These are phyloP conservation scores for Monosporascus sp. DNA, from an alignment of 2,329 filamentous ascomycete species.

Conservation along the genomic window DNA sequence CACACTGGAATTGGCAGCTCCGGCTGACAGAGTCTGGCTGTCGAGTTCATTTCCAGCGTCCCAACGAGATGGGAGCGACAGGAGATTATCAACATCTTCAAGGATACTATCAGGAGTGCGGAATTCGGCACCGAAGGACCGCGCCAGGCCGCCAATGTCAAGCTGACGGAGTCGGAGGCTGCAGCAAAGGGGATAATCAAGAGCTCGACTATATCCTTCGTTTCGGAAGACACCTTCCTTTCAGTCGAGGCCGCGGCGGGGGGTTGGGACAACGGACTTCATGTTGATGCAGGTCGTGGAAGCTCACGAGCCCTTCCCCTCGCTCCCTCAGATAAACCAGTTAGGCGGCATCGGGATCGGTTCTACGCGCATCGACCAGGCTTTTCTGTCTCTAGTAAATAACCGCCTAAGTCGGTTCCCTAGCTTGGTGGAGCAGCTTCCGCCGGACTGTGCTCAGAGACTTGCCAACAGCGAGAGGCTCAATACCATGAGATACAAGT, in stretches of 20 bases:
- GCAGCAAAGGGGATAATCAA: constrained; percentile 43
- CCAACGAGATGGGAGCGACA: constrained; percentile 52
- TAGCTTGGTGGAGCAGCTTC: constrained; percentile 29
- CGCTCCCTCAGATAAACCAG: constrained; percentile 26
- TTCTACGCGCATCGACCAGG: constrained; percentile 40
- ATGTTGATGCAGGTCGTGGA: constrained; percentile 37
- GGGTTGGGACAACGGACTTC: constrained; percentile 43
- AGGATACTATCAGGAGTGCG: constrained; percentile 38
- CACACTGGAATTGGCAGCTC: constrained; percentile 31
- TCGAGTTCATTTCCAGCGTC: constrained; percentile 53
- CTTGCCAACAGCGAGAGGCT: constrained; percentile 36
- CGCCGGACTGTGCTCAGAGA: constrained; percentile 30
- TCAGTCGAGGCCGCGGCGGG: constrained; percentile 41
- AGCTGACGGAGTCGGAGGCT: constrained; percentile 44
- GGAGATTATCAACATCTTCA: constrained; percentile 47
- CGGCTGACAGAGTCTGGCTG: constrained; percentile 39
- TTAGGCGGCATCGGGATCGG: constrained; percentile 44
- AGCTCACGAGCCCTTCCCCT: constrained; percentile 19
- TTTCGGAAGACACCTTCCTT: constrained; percentile 35
- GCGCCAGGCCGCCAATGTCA: constrained; percentile 34
- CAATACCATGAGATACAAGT: constrained; percentile 33
- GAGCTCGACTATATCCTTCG: constrained; percentile 33
- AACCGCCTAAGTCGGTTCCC: constrained; percentile 31
- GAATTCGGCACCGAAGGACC: constrained; percentile 43
- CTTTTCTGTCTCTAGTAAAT: constrained; percentile 35